Evolutionary conservation across 164 flowering plant species (phyloP), one percentile per base, ranked within the genome.

Genomic region (Euptelea pleiosperma): DNA sequence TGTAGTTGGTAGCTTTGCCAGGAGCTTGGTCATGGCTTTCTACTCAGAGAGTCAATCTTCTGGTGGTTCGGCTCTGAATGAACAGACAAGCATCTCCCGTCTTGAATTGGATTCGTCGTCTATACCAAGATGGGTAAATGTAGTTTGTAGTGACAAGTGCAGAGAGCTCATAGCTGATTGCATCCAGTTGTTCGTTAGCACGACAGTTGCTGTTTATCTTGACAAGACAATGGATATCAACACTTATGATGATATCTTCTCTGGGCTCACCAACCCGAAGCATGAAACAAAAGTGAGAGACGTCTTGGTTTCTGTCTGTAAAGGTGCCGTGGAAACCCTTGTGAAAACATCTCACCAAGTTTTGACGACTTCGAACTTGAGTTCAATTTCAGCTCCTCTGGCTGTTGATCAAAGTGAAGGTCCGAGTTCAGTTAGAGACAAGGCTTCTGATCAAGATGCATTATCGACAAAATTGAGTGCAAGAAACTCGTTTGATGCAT

Each of bases 1-100:
- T 31, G 82, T 93, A 34, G 96, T 85, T 51, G 99, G 97, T 28
- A 88, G 96, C 67, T 90, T 93, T 69, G 99, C 97, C 0, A 81
- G 83, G 75, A 93, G 75, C 68, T 65, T 93, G 79, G 95, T 90
- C 24, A 24, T 83, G 70, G 91, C 80, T 12, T 77, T 74, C 55
- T 75, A 73, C 71, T 55, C 85, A 0, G 71, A 45, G n/a, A n/a
- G 42, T 8, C 68, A 40, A 55, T 47, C 58, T 0, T 18, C 18
- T 34, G 62, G 51, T 1, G 74, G 59, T 5, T 52, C 58, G 22
- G 42, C 50, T 68, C 56, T 28, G 9, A 25, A 33, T 28, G 39
- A 41, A 11, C 48, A 33, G 44, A 51, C 10, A 4, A 46, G 40
- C 44, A 57, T 18, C 22, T 24, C 44, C 3, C 1, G 36, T 15